Percentiles rank a stretch among this genome's conserved stretches.
These are phyloP conservation scores for Chlamydomonas reinhardtii DNA, from an alignment of 163 green algal genomes.

Conservation along the genomic window DNA sequence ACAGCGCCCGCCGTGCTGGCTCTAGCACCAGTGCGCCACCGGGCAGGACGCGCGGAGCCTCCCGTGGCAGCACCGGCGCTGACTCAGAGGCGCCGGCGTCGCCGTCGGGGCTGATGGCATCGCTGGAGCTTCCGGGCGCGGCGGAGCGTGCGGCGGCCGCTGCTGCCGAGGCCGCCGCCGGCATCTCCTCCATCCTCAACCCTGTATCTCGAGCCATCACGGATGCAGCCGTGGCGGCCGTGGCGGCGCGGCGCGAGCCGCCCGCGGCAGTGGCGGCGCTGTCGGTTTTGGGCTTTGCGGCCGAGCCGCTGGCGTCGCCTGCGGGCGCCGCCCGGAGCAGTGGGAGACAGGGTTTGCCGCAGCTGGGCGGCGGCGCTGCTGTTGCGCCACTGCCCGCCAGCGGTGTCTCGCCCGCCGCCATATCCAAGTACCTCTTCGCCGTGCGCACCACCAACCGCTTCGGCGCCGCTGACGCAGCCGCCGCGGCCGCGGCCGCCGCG, in stretches of 20 bases:
- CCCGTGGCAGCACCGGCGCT: too few species aligned
- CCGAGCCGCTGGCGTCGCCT: not conserved
- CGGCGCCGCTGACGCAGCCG: not conserved
- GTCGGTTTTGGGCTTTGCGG: too few species aligned
- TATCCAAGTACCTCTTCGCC: not conserved
- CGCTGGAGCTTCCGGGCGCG: not conserved
- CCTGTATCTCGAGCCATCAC: conserved; percentile 10
- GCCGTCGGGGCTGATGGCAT: not conserved
- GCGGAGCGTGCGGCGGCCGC: not conserved
- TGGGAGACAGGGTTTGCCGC: not conserved
- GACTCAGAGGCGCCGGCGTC: not conserved
- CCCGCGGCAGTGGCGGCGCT: conserved; percentile 1
- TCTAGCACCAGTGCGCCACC: too few species aligned
- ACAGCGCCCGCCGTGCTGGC: too few species aligned
- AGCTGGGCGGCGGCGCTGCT: too few species aligned
- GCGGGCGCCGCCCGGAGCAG: not conserved
- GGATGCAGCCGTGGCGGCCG: not conserved
- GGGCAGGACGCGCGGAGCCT: too few species aligned
- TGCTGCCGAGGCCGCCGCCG: not conserved
- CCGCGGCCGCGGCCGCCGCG: not conserved
- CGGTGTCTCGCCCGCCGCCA: too few species aligned
- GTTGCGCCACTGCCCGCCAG: too few species aligned
- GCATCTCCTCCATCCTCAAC: conserved; percentile 16
- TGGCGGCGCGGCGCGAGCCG: not conserved
- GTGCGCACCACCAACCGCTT: not conserved